Percentiles rank a stretch among this genome's conserved stretches.
Conservation (phyloP, 371 early-diverging fungal species). For the Batkoa obscura region DNA sequence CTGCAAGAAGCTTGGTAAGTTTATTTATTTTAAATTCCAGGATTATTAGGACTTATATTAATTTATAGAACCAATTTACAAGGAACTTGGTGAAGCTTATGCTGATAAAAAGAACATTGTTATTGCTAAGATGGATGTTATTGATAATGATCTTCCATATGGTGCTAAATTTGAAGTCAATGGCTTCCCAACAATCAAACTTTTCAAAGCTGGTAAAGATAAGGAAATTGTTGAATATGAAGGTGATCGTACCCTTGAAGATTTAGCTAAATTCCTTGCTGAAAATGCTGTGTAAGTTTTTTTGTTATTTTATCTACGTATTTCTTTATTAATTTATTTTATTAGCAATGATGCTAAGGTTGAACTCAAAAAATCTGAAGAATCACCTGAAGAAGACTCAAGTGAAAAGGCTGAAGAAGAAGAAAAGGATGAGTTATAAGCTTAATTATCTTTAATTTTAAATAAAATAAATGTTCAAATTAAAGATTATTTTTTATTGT, state of each 20-base stretch:
- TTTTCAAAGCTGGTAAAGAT: conserved; percentile 65
- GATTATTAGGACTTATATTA: background rate
- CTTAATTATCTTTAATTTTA: too few relatives aligned
- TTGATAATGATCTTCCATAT: conserved; percentile 81
- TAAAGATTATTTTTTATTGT: too few relatives aligned
- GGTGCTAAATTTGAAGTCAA: conserved; percentile 40
- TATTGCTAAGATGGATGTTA: conserved; percentile 91
- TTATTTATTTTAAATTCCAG: too few relatives aligned
- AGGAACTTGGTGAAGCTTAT: conserved; percentile 16
- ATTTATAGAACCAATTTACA: conserved; percentile 12
- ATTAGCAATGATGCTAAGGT: too few relatives aligned
- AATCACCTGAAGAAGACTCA: too few relatives aligned
- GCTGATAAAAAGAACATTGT: conserved; percentile 23
- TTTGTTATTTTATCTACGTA: background rate
- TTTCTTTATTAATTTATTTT: too few relatives aligned
- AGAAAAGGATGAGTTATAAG: too few relatives aligned
- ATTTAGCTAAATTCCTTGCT: conserved; percentile 48
- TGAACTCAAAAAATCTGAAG: too few relatives aligned
- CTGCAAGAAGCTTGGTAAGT: conserved; percentile 13
- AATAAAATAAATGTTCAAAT: too few relatives aligned
- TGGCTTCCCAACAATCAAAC: conserved; percentile 93
- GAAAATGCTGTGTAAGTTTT: background rate
- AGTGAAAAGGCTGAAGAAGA: too few relatives aligned
- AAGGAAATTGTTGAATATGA: conserved; percentile 57
- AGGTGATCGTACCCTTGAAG: conserved; percentile 63